These are phyloP conservation scores for Yamadazyma sp. DNA, from an alignment of 1,139 yeast species.

Conservation along the genomic window DNA sequence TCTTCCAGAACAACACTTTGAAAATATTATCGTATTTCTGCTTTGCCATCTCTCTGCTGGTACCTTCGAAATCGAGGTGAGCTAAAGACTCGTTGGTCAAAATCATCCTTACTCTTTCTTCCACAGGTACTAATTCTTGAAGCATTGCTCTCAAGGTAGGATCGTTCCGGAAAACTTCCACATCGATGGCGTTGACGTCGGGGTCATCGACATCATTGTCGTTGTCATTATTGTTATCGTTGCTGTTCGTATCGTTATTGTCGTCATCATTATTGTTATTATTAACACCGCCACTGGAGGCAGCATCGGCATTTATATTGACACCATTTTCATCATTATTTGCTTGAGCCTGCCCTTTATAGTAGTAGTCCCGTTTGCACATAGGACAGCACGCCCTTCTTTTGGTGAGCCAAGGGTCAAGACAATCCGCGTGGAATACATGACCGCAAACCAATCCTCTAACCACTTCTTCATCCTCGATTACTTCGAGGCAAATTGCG, in stretches of 20 bases:
- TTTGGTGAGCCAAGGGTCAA: conserved; percentile 80
- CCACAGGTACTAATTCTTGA: conserved; percentile 41
- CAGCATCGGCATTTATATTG: neutral
- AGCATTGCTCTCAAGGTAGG: conserved; percentile 40
- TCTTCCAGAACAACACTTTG: conserved; percentile 48
- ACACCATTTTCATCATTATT: conserved; percentile 7
- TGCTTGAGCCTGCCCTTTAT: conserved; percentile 22
- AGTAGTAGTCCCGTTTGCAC: conserved; percentile 72
- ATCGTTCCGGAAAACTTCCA: conserved; percentile 42
- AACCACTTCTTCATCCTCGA: conserved; percentile 63
- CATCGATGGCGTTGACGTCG: conserved; percentile 33
- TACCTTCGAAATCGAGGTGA: conserved; percentile 39
- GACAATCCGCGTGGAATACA: conserved; percentile 76
- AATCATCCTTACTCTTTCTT: conserved; percentile 40
- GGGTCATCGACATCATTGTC: conserved; percentile 21
- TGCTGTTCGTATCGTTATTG: conserved; percentile 15
- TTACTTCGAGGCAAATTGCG: conserved; percentile 73
- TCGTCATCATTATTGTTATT: conserved; percentile 14
- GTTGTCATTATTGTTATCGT: conserved; percentile 21
- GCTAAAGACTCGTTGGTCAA: conserved; percentile 27
- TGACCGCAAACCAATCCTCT: conserved; percentile 82
- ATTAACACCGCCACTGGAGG: conserved; percentile 2
- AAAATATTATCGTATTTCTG: conserved; percentile 34
- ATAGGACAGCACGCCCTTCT: conserved; percentile 83
- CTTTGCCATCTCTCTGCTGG: conserved; percentile 40